Conservation (phyloP, 306 rosid species). For the Prunus salicina region DNA sequence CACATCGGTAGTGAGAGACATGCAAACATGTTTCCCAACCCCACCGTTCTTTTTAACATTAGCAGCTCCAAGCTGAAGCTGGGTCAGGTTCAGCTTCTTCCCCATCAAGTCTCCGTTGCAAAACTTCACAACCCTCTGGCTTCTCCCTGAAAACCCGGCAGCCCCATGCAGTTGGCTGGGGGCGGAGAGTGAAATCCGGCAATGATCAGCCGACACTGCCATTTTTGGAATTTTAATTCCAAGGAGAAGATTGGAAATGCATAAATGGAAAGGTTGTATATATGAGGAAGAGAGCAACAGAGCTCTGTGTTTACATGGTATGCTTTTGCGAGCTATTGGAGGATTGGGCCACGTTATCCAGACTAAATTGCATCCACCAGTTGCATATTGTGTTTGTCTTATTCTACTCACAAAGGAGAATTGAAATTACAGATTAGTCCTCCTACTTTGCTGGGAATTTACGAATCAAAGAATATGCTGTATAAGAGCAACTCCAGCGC, state of each 20-base stretch:
- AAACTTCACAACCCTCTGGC: slow-evolving; percentile 30
- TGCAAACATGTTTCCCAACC: slow-evolving; percentile 26
- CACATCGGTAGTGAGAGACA: slow-evolving; percentile 37
- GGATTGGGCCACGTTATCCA: slow-evolving; percentile 45
- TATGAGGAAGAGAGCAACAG: not conserved
- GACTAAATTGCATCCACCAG: slow-evolving; percentile 40
- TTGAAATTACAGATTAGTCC: slow-evolving; percentile 14
- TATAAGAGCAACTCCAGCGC: not conserved
- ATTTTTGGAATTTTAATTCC: slow-evolving; percentile 5
- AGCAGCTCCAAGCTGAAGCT: slow-evolving; percentile 14
- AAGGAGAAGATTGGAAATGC: slow-evolving; percentile 18
- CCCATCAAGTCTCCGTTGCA: slow-evolving; percentile 51
- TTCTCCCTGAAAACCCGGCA: slow-evolving; percentile 23
- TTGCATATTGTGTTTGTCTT: slow-evolving; percentile 20
- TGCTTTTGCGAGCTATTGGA: slow-evolving; percentile 33
- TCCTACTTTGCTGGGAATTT: not conserved
- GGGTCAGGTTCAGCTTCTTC: slow-evolving; percentile 35
- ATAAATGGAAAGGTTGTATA: not conserved
- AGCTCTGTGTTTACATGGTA: slow-evolving; percentile 19
- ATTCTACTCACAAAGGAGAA: not conserved
- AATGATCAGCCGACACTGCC: slow-evolving; percentile 33
- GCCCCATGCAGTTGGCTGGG: slow-evolving; percentile 23
- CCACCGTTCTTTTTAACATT: not conserved
- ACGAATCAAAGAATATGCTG: slow-evolving; percentile 31
- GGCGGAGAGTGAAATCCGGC: slow-evolving; percentile 35